Conservation (phyloP, 306 rosid species). For the Amphicarpaea edgeworthii region DNA sequence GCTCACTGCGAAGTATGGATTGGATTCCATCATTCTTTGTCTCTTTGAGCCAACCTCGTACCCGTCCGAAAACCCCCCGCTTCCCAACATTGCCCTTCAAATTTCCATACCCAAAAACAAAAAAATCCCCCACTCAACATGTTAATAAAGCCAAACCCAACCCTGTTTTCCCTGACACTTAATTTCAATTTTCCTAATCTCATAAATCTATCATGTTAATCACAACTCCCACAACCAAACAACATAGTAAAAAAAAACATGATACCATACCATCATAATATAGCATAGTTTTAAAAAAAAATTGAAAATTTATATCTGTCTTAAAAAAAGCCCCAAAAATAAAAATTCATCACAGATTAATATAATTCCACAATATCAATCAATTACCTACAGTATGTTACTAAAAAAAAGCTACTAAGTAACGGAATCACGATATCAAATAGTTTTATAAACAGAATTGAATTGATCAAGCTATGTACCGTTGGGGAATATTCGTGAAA, state of each 20-base stretch:
- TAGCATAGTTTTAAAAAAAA: no score
- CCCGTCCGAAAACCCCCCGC: slow-evolving; percentile 99
- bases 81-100: slow-evolving; percentile 99
- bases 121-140: slow-evolving; percentile 94
- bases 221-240: slow-evolving; percentile 37
- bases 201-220: slow-evolving; percentile 43
- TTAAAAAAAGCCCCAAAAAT: no score
- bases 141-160: slow-evolving; percentile 97
- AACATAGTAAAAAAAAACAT: neutral
- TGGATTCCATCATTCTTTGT: slow-evolving; percentile 99
- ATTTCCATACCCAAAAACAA: slow-evolving; percentile 82
- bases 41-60: slow-evolving; percentile 99
- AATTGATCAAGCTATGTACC: no score
- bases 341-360: no score
- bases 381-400: no score
- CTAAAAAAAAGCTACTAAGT: no score
- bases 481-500: no score
- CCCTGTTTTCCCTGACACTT: slow-evolving; percentile 83
- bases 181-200: slow-evolving; percentile 52
- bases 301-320: no score
- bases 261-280: slow-evolving; percentile 27
- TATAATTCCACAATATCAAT: no score
- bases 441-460: no score
- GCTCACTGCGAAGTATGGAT: slow-evolving; percentile 99
- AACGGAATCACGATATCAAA: no score